phyloP scores from a whole-genome alignment of 768 basidiomycete genomes.

The Nidula microcarpa region DNA sequence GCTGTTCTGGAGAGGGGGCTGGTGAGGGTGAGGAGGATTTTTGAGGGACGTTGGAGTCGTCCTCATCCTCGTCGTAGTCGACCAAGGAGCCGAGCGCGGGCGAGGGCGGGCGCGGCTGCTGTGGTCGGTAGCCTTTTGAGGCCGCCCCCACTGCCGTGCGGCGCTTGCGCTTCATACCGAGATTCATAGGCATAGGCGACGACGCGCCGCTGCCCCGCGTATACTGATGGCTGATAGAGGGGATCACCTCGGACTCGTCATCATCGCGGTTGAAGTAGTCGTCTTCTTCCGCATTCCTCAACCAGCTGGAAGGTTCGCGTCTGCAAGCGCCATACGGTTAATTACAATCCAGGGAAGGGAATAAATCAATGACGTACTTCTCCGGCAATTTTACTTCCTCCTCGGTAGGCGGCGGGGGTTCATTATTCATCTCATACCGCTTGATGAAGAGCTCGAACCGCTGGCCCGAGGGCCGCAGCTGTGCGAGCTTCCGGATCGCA shows the following conservation, averaged over 20 bases:
- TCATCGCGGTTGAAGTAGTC: slow-evolving; percentile 91
- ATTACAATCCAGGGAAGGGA: slow-evolving; percentile 29
- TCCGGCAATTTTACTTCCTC: slow-evolving; percentile 43
- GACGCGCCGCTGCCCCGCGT: slow-evolving; percentile 21
- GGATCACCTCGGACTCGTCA: slow-evolving; percentile 57
- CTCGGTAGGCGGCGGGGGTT: slow-evolving; percentile 71
- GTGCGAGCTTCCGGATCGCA: slow-evolving; percentile 59
- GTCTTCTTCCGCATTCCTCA: slow-evolving; percentile 79
- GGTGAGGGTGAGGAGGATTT: slow-evolving; percentile 3
- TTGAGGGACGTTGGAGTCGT: too few relatives aligned
- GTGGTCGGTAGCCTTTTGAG: slow-evolving; percentile 46
- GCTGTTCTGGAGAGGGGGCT: slow-evolving; percentile 8
- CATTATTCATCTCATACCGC: slow-evolving; percentile 91
- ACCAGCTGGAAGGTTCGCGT: too few relatives aligned
- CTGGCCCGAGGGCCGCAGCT: slow-evolving; percentile 56
- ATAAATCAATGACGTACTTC: slow-evolving; percentile 34
- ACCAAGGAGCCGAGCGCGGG: slow-evolving; percentile 60
- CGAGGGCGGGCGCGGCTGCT: slow-evolving; percentile 45
- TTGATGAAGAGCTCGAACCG: slow-evolving; percentile 72
- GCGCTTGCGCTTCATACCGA: slow-evolving; percentile 57
- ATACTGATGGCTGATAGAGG: slow-evolving; percentile 36
- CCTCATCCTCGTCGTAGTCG: slow-evolving; percentile 78
- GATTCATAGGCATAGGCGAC: slow-evolving; percentile 30
- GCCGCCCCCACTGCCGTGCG: slow-evolving; percentile 36
- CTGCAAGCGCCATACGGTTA: slow-evolving; percentile 34